Evolutionary conservation across 305 asterid genomes (phyloP).

Genomic region (Fraxinus nigra): DNA sequence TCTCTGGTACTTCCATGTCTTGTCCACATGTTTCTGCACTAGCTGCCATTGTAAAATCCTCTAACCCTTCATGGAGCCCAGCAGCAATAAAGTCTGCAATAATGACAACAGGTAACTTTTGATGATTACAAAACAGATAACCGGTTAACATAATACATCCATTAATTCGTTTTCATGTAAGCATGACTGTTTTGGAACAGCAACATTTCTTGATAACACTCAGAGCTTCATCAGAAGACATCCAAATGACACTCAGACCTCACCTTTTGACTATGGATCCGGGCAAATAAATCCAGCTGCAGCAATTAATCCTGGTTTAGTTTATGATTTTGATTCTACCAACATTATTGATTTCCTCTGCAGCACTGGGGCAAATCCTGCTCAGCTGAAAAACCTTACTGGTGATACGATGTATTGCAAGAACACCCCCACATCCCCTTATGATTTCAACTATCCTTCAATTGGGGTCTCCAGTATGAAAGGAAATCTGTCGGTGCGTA

Average conservation of each 20-base stretch:
- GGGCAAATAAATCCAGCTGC: slow-evolving; percentile 60
- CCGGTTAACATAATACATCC: neutral
- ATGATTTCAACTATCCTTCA: slow-evolving; percentile 58
- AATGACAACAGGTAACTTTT: slow-evolving; percentile 61
- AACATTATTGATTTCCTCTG: slow-evolving; percentile 57
- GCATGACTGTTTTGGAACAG: slow-evolving; percentile 29
- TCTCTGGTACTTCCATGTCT: slow-evolving; percentile 71
- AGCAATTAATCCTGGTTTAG: slow-evolving; percentile 56
- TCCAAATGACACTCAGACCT: slow-evolving; percentile 40
- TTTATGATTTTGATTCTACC: slow-evolving; percentile 46
- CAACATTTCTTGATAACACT: slow-evolving; percentile 45
- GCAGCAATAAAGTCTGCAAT: slow-evolving; percentile 67
- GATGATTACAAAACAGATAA: neutral
- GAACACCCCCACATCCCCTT: slow-evolving; percentile 31
- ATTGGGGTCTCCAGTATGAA: slow-evolving; percentile 49
- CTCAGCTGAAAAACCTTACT: slow-evolving; percentile 53
- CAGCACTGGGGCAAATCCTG: slow-evolving; percentile 52
- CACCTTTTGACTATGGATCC: slow-evolving; percentile 61
- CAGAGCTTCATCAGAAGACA: slow-evolving; percentile 41
- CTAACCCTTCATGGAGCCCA: slow-evolving; percentile 63
- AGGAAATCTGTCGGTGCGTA: slow-evolving; percentile 42
- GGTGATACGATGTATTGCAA: slow-evolving; percentile 38
- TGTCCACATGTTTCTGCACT: slow-evolving; percentile 67
- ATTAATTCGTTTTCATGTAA: neutral
- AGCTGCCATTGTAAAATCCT: slow-evolving; percentile 52